Base-by-base conservation (phyloP, 192 early-diverging fungal genomes). In the Coemansia sp. region DNA sequence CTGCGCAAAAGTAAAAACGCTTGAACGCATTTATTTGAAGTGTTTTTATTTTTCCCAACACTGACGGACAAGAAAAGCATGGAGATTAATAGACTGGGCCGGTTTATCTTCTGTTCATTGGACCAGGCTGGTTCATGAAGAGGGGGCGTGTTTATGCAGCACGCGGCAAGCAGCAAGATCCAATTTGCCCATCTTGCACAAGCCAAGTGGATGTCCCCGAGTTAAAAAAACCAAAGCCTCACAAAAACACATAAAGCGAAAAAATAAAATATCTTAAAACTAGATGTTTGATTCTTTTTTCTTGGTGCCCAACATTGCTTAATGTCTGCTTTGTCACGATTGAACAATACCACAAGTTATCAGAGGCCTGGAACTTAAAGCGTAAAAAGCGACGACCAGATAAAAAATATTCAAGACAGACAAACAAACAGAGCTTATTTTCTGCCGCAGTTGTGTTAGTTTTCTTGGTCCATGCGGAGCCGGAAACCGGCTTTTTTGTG, bases 401-500 rank as follows among this genome's bases (percentile, higher is more conserved):
- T n/a, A n/a, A n/a, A n/a, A n/a, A n/a, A n/a, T n/a, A n/a, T n/a
- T n/a, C n/a, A 29, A 7, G 52, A 18, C 52, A 55, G 4, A 55
- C 22, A 55, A 55, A 25, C 22, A 20, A 55, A 55, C 52, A 45
- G 42, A 45, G 42, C 42, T 14, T 45, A 3, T 45, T 45, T 14
- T 2, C 42, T 38, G 42, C 42, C 12, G 42, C 42, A 45, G 42
- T 7, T 11, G 42, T 7, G 10, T 22, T 7, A 55, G 10, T 22
- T 0, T 12, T 22, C 28, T 25, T 55, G 56, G 34, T 32, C 56
- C 56, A 58, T 30, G 34, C 56, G 31, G 56, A 58, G 31, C 5
- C 56, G 56, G 56, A 58, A 58, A 58, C 56, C 33, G 56, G 56
- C 17, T 34, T 58, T 56, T 56, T 56, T 45, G 42, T 45, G 42